Base-by-base conservation (phyloP, 805 yeast genomes). In the Henningerozyma blattae region DNA sequence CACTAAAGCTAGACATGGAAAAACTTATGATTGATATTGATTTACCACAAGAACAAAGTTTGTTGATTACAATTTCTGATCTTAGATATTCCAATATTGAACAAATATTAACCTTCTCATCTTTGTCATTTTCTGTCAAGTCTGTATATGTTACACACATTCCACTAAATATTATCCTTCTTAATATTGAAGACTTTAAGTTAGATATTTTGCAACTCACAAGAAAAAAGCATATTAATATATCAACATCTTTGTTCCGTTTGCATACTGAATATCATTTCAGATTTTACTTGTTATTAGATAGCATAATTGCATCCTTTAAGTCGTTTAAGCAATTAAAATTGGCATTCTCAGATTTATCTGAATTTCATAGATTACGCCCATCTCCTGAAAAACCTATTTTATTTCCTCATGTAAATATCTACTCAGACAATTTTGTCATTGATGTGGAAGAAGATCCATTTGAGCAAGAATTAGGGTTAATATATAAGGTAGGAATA, bases 401-500 rank as follows among this genome's bases (percentile, higher is more conserved):
- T 19, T 49, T 18, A n/a, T 27, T 64, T 4, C 77, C 77, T 1
- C 46, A 48, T 2, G 54, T 76, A 1, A 56, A 57, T 20, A 36
- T 75, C 8, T 60, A 54, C 25, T 46, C 75, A 1, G 50, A 59
- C 4, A 50, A 54, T 1, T 56, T 75, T 24, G 61, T 67, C 1
- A 39, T 76, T 8, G 63, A 65, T 3, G 58, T 77, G 26, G 81
- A 75, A 35, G 77, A 72, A 49, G 83, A 77, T 47, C 72, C 77
- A 1, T 76, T 77, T 48, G 85, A 77, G 48, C 63, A 65, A 19
- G 75, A 75, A 46, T 50, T 77, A n/a, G 65, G 69, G 2, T 58
- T 70, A 46, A 73, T 73, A 22, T 71, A 56, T 37, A 75, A 75
- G 42, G 58, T 75, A 10, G 85, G 84, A 1, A 36, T 61, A 4